Conservation (phyloP, 2,329 filamentous ascomycete species). For the Colletotrichum lentis region DNA sequence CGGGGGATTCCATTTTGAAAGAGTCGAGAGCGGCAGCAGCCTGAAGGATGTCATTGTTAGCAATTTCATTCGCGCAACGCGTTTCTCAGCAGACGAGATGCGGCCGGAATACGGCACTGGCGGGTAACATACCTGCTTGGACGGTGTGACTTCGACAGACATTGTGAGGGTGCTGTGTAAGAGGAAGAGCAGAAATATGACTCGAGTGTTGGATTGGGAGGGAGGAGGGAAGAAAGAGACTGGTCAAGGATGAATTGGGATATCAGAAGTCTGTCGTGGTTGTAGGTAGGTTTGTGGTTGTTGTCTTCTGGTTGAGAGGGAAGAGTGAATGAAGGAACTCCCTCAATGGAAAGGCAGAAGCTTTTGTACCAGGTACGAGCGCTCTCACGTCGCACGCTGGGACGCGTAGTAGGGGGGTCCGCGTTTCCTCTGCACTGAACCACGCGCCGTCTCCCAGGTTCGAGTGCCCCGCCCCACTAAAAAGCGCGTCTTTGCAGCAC, state of each 20-base stretch:
- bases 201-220: conserved; percentile 28
- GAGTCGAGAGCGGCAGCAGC: conserved; percentile 85
- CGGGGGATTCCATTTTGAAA: conserved; percentile 90
- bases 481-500: conserved; percentile 31
- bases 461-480: conserved; percentile 12
- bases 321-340: conserved; percentile 16
- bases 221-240: conserved; percentile 35
- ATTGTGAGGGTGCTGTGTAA: conserved; percentile 58
- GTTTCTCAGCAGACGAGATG: conserved; percentile 22
- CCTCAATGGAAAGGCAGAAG: conserved; percentile 24
- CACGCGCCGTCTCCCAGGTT: conserved; percentile 11
- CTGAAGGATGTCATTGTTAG: conserved; percentile 60
- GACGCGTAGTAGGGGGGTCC: conserved; percentile 33
- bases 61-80: conserved; percentile 12
- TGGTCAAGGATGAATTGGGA: conserved; percentile 31
- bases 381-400: conserved; percentile 29
- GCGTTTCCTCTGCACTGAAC: conserved; percentile 31
- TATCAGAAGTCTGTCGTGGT: not conserved
- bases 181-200: not conserved
- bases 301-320: conserved; percentile 27
- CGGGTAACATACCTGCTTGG: conserved; percentile 62
- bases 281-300: not conserved
- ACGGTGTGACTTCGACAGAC: conserved; percentile 74
- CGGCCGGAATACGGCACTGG: conserved; percentile 21
- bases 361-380: conserved; percentile 36